phyloP scores from a whole-genome alignment of 768 basidiomycete species.

The Amyloporia xantha region DNA sequence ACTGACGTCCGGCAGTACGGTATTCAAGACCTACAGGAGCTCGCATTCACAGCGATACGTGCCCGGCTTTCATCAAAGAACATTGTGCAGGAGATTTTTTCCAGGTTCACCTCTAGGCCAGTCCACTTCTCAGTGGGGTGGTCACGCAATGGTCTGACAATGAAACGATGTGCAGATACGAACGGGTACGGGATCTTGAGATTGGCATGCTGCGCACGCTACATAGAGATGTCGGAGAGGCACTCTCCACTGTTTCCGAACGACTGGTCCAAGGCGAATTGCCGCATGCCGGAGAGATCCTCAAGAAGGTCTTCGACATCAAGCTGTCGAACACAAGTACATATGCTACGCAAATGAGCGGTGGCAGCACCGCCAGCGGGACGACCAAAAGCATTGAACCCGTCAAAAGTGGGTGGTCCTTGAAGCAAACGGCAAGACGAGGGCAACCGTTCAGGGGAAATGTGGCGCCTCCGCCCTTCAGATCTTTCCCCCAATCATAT shows the following conservation, averaged over 20 bases:
- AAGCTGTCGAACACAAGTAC: background rate
- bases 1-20: conserved; percentile 12
- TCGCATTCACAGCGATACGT: conserved; percentile 11
- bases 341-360: background rate
- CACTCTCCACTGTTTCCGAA: conserved; percentile 3
- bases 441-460: too few relatives aligned
- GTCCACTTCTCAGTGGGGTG: too few relatives aligned
- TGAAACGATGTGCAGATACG: conserved; percentile 14
- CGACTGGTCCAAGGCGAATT: conserved; percentile 5
- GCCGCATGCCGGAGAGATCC: conserved; percentile 6
- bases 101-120: conserved; percentile 17
- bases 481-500: too few relatives aligned
- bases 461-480: too few relatives aligned
- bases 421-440: too few relatives aligned
- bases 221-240: conserved; percentile 1
- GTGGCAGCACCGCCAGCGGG: too few relatives aligned
- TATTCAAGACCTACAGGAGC: conserved; percentile 11
- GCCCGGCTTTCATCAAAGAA: conserved; percentile 8
- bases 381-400: too few relatives aligned
- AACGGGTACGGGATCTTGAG: conserved; percentile 10
- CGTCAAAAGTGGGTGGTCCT: too few relatives aligned
- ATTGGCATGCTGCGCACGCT: conserved; percentile 7
- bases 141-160: background rate
- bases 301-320: conserved; percentile 4
- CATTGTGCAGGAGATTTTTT: conserved; percentile 22